Percentiles rank a stretch among this genome's conserved stretches.
These are phyloP conservation scores for Colletotrichum destructivum DNA, from an alignment of 2,329 filamentous ascomycete genomes.

Conservation along the genomic window DNA sequence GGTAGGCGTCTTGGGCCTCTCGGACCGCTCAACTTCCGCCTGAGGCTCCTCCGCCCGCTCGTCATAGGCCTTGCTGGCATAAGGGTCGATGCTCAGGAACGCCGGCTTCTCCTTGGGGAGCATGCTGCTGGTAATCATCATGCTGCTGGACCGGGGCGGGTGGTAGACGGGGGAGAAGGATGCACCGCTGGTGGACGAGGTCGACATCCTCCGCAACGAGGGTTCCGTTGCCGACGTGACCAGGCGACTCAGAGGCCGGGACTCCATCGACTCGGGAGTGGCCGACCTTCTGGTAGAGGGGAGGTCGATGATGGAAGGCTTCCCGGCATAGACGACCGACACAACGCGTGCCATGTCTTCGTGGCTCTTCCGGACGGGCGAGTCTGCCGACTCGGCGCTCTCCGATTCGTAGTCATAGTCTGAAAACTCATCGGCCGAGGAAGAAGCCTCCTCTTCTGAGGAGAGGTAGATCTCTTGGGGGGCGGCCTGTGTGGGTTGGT, in stretches of 20 bases:
- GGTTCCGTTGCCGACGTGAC: constrained; percentile 49
- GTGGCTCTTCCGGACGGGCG: constrained; percentile 57
- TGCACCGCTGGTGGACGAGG: constrained; percentile 52
- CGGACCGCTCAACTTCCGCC: constrained; percentile 50
- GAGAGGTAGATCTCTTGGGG: constrained; percentile 76
- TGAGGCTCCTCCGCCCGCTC: constrained; percentile 48
- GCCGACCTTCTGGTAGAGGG: constrained; percentile 55
- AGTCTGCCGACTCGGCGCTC: constrained; percentile 51
- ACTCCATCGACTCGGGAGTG: constrained; percentile 57
- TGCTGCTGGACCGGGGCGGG: constrained; percentile 61
- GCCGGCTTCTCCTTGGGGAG: constrained; percentile 57
- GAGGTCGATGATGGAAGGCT: constrained; percentile 71
- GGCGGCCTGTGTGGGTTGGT: constrained; percentile 55
- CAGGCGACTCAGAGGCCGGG: constrained; percentile 45
- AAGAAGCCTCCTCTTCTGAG: constrained; percentile 76
- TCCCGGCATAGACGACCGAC: constrained; percentile 72
- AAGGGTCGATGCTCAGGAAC: constrained; percentile 71
- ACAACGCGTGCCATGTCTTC: constrained; percentile 72
- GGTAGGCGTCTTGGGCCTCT: constrained; percentile 61
- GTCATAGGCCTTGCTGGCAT: constrained; percentile 56
- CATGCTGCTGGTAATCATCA: constrained; percentile 51
- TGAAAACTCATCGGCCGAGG: constrained; percentile 73
- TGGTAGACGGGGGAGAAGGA: constrained; percentile 52
- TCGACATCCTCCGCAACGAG: constrained; percentile 50
- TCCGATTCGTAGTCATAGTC: constrained; percentile 64